Conservation (phyloP, 2,329 filamentous ascomycete genomes). For the Epichloe gansuensis region DNA sequence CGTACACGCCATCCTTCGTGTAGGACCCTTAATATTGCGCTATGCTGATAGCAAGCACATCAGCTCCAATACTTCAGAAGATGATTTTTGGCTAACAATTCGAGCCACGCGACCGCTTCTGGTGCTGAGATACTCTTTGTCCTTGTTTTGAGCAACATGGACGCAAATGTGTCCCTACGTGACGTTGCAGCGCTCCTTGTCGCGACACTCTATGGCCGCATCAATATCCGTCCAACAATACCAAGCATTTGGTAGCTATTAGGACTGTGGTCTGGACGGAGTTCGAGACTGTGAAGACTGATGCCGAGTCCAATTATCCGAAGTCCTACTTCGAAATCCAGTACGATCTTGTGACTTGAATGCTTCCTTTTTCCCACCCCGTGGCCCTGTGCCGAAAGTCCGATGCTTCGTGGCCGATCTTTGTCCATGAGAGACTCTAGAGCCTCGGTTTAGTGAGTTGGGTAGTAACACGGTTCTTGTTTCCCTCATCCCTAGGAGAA, state of each 20-base stretch:
- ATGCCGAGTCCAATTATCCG: constrained; percentile 29
- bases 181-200: not conserved
- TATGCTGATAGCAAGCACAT: not conserved
- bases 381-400: constrained; percentile 16
- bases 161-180: not conserved
- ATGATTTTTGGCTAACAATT: not conserved
- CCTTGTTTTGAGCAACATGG: not conserved
- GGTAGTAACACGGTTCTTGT: constrained; percentile 26
- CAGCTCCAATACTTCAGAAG: not conserved
- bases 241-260: not conserved
- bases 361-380: constrained; percentile 22
- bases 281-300: constrained; percentile 5
- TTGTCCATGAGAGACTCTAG: constrained; percentile 12
- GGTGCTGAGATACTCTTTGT: not conserved
- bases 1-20: constrained; percentile 10
- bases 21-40: no score
- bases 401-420: constrained; percentile 17
- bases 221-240: not conserved
- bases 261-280: not conserved
- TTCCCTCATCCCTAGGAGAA: constrained; percentile 29
- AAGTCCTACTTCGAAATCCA: constrained; percentile 25
- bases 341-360: constrained; percentile 23
- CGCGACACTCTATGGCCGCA: not conserved
- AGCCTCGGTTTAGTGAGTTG: constrained; percentile 19
- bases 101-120: not conserved